Evolutionary conservation across 108 stramenopile species (phyloP), one percentile per base, ranked within the genome.

Genomic region (Aureococcus anophagefferens): DNA sequence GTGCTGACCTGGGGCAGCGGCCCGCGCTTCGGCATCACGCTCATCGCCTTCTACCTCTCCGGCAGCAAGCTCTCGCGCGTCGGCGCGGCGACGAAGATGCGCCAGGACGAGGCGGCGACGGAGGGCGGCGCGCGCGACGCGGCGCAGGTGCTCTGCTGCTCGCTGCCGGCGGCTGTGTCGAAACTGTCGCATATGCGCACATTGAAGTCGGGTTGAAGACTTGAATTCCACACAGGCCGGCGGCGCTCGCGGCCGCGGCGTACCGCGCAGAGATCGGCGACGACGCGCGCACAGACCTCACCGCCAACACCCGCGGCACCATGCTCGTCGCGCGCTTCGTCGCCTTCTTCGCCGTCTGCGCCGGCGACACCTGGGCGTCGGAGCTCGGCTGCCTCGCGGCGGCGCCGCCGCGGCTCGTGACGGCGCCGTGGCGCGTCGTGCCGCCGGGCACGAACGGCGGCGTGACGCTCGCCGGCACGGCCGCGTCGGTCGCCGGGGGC

Each of bases 371-470:
- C 0, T 78, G 73, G 72, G 77, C 77, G 34, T 69, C 68, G 34
- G 77, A 78, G 30, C 33, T 78, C 21, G 77, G 77, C 14, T 29
- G 73, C 17, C 32, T 78, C n/a, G 25, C 71, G 25, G 35, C 31
- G 63, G 73, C 72, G 16, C 63, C 33, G 62, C 77, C 77, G 4
- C 73, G 72, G 17, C 72, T 78, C 29, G 33, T 78, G 21, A 72
- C 77, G 5, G 5, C 25, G n/a, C 59, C 67, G 28, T 74, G 71
- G 68, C 33, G 29, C 13, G 5, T 35, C 9, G 77, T 74, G 5
- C 72, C 72, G 14, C 72, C 72, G 9, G 77, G 77, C 11, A 78
- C 77, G 17, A 78, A 78, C 44, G 77, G 77, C 21, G 77, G 77
- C 30, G 66, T 78, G 46, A 46, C 70, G 3, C 30, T 37, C 7